Evolutionary conservation across 1,284 basidiomycete species (phyloP).

Genomic region (Macrocybe sp.): DNA sequence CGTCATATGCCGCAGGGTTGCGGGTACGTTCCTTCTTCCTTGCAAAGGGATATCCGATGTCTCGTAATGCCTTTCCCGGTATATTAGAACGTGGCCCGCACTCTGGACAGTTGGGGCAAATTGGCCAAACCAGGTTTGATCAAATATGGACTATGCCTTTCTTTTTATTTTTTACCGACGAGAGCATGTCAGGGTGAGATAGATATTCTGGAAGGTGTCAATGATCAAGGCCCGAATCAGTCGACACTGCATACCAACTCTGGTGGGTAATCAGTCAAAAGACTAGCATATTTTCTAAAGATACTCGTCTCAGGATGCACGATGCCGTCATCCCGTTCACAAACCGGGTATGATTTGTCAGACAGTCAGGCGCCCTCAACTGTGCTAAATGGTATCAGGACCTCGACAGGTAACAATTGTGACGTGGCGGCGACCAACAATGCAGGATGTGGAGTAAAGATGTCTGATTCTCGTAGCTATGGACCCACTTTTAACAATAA

Average conservation of each 20-base stretch:
- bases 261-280: conserved; percentile 23
- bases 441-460: conserved; percentile 59
- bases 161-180: not conserved
- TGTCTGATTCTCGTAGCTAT: conserved; percentile 42
- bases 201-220: conserved; percentile 69
- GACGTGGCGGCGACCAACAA: conserved; percentile 51
- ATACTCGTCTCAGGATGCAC: conserved; percentile 40
- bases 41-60: conserved; percentile 2
- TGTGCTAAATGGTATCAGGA: conserved; percentile 22
- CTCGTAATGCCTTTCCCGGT: not conserved
- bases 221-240: conserved; percentile 49
- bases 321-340: conserved; percentile 44
- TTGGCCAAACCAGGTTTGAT: conserved; percentile 44
- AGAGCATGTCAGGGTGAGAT: conserved; percentile 46
- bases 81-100: conserved; percentile 47
- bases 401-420: conserved; percentile 41
- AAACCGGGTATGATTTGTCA: conserved; percentile 43
- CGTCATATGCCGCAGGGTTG: conserved; percentile 59
- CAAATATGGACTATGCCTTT: not conserved
- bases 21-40: conserved; percentile 38
- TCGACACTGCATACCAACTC: conserved; percentile 60
- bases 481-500: conserved; percentile 56
- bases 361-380: not conserved
- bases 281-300: not conserved
- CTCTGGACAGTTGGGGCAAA: conserved; percentile 41